A percentile compares a stretch with the other conserved stretches of the same genome.
These are phyloP conservation scores for Pythium graminicola DNA, from an alignment of 352 stramenopile genomes.

Conservation along the genomic window DNA sequence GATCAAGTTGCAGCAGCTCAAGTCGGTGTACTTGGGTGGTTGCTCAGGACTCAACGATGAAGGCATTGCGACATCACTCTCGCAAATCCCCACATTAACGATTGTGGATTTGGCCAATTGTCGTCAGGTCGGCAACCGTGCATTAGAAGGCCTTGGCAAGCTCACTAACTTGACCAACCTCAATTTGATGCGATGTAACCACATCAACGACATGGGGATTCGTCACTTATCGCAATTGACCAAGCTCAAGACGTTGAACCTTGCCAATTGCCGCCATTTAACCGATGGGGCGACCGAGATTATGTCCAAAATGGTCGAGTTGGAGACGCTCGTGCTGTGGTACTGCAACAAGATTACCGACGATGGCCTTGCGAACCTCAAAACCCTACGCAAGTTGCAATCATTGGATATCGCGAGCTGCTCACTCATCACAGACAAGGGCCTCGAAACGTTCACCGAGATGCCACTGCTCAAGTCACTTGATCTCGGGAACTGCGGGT, in stretches of 20 bases:
- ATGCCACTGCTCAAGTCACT: slow-evolving; percentile 54
- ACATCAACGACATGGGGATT: slow-evolving; percentile 55
- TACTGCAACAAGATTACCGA: slow-evolving; percentile 86
- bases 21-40: slow-evolving; percentile 55
- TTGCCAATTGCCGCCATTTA: slow-evolving; percentile 76
- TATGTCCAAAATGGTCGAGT: slow-evolving; percentile 35
- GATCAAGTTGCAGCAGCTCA: slow-evolving; percentile 36
- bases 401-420: slow-evolving; percentile 71
- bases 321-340: slow-evolving; percentile 70
- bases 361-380: slow-evolving; percentile 34
- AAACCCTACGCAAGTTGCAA: slow-evolving; percentile 40
- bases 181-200: slow-evolving; percentile 79
- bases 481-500: slow-evolving; percentile 77
- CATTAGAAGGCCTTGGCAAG: slow-evolving; percentile 45
- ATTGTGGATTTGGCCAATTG: slow-evolving; percentile 74
- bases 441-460: slow-evolving; percentile 39
- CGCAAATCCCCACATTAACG: slow-evolving; percentile 33
- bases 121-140: slow-evolving; percentile 59
- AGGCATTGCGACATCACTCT: slow-evolving; percentile 41
- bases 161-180: slow-evolving; percentile 56
- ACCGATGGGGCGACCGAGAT: slow-evolving; percentile 42
- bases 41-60: slow-evolving; percentile 53
- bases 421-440: slow-evolving; percentile 52
- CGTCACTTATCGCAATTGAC: slow-evolving; percentile 32
- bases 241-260: slow-evolving; percentile 62